Base-by-base conservation (phyloP, 768 basidiomycete species). In the Suillus hirtellus region DNA sequence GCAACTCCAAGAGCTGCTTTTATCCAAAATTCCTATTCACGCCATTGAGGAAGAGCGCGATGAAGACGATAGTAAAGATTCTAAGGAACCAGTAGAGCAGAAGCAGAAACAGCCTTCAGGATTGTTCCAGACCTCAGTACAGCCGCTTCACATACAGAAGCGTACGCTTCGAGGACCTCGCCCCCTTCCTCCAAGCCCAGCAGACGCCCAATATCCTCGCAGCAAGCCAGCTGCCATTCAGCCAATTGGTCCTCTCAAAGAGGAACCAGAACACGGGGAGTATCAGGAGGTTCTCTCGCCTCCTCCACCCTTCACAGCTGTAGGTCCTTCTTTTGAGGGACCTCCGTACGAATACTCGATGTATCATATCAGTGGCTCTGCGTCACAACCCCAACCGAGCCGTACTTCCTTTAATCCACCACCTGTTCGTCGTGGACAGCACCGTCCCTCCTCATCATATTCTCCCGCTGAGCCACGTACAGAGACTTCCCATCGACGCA, bases 251-350 rank as follows among this genome's bases (percentile, higher is more conserved):
- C 66, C 73, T 15, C 50, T 21, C 34, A 70, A 64, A 34, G 27
- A 52, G 34, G 40, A 38, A n/a, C 34, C 1, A 6, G 50, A 24
- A 8, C 52, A 60, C 31, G 31, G 49, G 12, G 54, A 65, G 44
- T 63, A 67, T 42, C 52, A 35, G 11, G 59, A 60, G 15, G 68
- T 69, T 40, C 40, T 71, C 63, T 27, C 65, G 60, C 54, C 76
- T 73, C 40, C 81, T 1, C 82, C 82, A 0, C 77, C 79, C 9
- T 64, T 74, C 70, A 49, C 64, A 64, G 43, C 75, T 72, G 59
- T 52, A 11, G 27, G 77, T 4, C 81, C 79, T 4, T 73, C 78
- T 15, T 67, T 75, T 0, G 78, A 63, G 34, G 82, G 80, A 0
- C 76, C 75, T 0, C 70, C 76, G 12, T 79, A 78, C 59, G 72